Evolutionary conservation across 805 yeast species (phyloP), one percentile per base, ranked within the genome.

Genomic region (Pichia ethanolica): DNA sequence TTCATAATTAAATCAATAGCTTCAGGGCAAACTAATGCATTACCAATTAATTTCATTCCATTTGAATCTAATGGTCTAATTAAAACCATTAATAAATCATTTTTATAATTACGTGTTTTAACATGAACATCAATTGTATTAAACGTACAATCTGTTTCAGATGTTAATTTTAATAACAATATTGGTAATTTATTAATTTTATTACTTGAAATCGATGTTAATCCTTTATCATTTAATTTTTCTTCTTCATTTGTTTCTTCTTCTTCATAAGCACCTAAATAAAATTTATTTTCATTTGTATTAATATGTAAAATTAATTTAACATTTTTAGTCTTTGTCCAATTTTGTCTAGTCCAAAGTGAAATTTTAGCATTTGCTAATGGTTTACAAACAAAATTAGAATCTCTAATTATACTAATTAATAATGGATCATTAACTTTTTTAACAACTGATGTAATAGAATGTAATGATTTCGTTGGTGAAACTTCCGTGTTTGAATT

Each of bases 321-420:
- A 10, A 39, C 26, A 9, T 41, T 35, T 39, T 46, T 44, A 7
- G 50, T 41, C 13, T 51, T 55, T 2, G 62, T 44, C 71, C 72
- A 67, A n/a, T 48, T 48, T n/a, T 52, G 43, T 11, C 41, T 41
- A 11, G 14, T 37, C 70, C 70, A 66, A 39, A 47, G 50, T 7
- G 65, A 61, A 34, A 59, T 49, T 39, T 57, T 56, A 3, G 63
- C 60, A 25, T 54, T 51, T 42, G 61, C 60, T 28, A 58, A 44
- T 5, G 14, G 9, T 8, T 34, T 45, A 7, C 47, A 35, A 2
- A 34, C 27, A 28, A 35, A 34, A 25, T 35, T 32, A 13, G 45
- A 20, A n/a, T 45, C 14, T 33, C 20, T 28, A 12, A 41, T 14
- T 10, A 44, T 44, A 8, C 4, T 38, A 5, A 6, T 4, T 9